phyloP scores from a whole-genome alignment of 768 basidiomycete species.

The Vararia minispora region DNA sequence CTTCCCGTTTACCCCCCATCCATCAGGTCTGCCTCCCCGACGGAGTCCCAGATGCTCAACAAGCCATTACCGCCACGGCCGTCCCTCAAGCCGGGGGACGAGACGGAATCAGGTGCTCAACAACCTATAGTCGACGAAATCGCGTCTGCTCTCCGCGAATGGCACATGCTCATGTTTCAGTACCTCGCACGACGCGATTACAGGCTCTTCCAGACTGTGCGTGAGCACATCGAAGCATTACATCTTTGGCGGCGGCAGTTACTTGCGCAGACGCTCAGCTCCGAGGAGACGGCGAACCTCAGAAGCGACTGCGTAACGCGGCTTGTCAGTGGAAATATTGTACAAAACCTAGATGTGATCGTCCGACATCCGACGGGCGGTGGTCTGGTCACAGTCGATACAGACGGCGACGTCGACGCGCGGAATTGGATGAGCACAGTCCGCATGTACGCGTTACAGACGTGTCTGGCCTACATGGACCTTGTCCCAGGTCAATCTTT shows the following conservation, averaged over 20 bases:
- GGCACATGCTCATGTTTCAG: constrained; percentile 86
- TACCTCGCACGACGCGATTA: constrained; percentile 88
- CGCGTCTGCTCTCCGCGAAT: constrained; percentile 91
- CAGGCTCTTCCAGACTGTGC: constrained; percentile 75
- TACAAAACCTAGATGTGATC: constrained; percentile 88
- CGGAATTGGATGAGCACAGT: constrained; percentile 84
- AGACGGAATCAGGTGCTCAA: constrained; percentile 68
- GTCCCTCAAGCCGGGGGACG: constrained; percentile 90
- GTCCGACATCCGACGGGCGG: constrained; percentile 94
- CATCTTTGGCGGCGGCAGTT: constrained; percentile 89
- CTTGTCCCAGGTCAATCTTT: constrained; percentile 19
- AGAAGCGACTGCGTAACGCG: constrained; percentile 80
- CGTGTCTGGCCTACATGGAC: constrained; percentile 67
- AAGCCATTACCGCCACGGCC: constrained; percentile 85
- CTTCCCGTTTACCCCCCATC: constrained; percentile 66
- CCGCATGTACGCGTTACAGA: constrained; percentile 88
- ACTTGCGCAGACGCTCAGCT: constrained; percentile 75
- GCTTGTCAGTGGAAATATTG: constrained; percentile 82
- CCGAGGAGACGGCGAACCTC: constrained; percentile 75
- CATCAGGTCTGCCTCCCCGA: constrained; percentile 52
- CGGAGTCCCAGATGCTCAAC: constrained; percentile 47
- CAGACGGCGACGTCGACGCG: constrained; percentile 70
- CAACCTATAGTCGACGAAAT: constrained; percentile 98
- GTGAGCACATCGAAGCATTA: constrained; percentile 81
- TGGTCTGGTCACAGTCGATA: constrained; percentile 80